Evolutionary conservation across 805 yeast genomes (phyloP), one percentile per base, ranked within the genome.

Genomic region (Yarrowia deformans): DNA sequence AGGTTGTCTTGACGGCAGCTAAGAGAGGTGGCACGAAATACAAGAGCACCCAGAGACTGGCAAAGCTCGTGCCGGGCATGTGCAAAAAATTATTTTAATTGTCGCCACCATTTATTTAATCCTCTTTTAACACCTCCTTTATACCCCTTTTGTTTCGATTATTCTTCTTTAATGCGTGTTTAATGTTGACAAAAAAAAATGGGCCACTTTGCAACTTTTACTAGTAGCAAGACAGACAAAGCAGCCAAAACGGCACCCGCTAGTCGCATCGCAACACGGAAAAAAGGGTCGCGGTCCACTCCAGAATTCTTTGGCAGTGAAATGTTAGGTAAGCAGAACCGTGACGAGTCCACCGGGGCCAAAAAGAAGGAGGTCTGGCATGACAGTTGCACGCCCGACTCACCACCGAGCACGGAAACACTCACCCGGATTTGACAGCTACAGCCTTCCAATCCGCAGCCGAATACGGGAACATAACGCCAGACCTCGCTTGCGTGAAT

Each of bases 401-500:
- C 16, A 13, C n/a, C 10, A 46, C 29, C 52, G 35, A 29, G 14
- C 16, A 48, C 34, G 50, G 50, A n/a, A 18, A 4, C 19, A 5
- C 8, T 8, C 34, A 1, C 9, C 50, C n/a, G 3, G 50, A 37
- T 48, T 48, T 48, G 29, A 23, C 29, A 23, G 29, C 29, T 23
- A 2, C 29, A 48, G 35, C 1, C 35, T 6, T 29, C 48, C 18
- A 12, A 18, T 13, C 12, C 16, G 7, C n/a, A 19, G 23, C 29
- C 52, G 35, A 29, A 29, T 29, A 48, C 50, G 50, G 50, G 34
- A 9, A 5, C 19, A 2, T n/a, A 8, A 34, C 3, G n/a, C 50
- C n/a, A 6, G 50, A 37, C 29, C 29, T 48, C 35, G 34, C 54
- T 32, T 49, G 54, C 32, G 39, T 49, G 19, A 49, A 49, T 49